Conservation (phyloP, 495 filamentous ascomycete genomes). For the Thozetella sp. region DNA sequence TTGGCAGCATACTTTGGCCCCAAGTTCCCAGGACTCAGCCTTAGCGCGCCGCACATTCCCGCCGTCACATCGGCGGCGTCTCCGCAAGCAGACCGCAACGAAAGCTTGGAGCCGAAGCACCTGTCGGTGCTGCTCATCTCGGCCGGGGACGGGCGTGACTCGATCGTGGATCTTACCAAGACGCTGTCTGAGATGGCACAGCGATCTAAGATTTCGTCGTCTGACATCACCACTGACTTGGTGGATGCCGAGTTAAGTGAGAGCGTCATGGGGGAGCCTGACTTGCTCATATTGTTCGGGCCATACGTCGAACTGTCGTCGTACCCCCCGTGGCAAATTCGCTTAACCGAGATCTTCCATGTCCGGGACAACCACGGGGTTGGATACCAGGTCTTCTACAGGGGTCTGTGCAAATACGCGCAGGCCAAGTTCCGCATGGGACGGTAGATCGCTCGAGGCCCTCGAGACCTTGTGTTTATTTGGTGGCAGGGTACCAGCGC, state of each 20-base stretch:
- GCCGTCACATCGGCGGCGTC: conserved; percentile 47
- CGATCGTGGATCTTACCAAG: conserved; percentile 92
- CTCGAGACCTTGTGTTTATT: no score
- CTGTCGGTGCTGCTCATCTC: conserved; percentile 86
- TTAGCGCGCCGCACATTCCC: conserved; percentile 76
- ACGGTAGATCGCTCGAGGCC: conserved; percentile 55
- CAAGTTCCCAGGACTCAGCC: conserved; percentile 62
- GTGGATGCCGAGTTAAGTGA: conserved; percentile 84
- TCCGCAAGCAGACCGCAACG: conserved; percentile 15
- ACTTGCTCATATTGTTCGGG: conserved; percentile 84
- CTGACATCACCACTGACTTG: conserved; percentile 81
- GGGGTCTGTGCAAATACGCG: conserved; percentile 80
- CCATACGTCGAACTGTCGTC: conserved; percentile 80
- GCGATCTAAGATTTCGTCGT: conserved; percentile 73
- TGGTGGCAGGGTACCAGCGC: no score
- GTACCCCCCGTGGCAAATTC: conserved; percentile 95
- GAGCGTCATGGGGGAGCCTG: conserved; percentile 78
- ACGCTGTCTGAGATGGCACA: conserved; percentile 95
- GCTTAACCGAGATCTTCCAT: conserved; percentile 91
- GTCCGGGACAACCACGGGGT: conserved; percentile 74
- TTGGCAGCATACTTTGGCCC: conserved; percentile 83
- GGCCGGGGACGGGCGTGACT: conserved; percentile 85
- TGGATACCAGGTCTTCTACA: conserved; percentile 90
- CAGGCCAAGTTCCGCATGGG: conserved; percentile 89
- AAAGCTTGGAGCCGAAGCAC: conserved; percentile 32